Conservation (phyloP, 441 rosid species). For the Erysimum cheiri region DNA sequence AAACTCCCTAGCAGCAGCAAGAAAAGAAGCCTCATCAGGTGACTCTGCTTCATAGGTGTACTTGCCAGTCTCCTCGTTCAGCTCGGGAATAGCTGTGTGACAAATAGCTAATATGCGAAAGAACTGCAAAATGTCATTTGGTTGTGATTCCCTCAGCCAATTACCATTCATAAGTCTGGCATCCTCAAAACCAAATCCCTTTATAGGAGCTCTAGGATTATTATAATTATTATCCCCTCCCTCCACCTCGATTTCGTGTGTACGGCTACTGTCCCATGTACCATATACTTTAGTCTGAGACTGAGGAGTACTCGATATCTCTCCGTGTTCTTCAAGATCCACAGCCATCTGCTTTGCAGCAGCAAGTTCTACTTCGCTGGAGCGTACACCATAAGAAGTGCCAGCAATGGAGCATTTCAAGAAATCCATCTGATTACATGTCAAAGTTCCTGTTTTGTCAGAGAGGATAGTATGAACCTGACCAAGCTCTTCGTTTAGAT, state of each 20-base stretch:
- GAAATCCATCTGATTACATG: slow-evolving; percentile 99
- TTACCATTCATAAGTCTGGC: slow-evolving; percentile 74
- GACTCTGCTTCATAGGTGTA: slow-evolving; percentile 93
- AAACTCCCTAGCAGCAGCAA: slow-evolving; percentile 94
- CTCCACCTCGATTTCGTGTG: slow-evolving; percentile 78
- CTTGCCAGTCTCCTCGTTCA: slow-evolving; percentile 74
- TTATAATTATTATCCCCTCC: slow-evolving; percentile 57
- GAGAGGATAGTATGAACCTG: slow-evolving; percentile 95
- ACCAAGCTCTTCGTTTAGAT: slow-evolving; percentile 93
- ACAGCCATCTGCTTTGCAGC: slow-evolving; percentile 88
- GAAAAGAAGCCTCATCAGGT: slow-evolving; percentile 94
- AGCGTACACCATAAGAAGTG: slow-evolving; percentile 69
- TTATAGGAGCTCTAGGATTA: slow-evolving; percentile 57
- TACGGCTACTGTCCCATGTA: slow-evolving; percentile 54
- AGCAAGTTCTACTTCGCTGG: slow-evolving; percentile 93
- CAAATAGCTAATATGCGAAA: slow-evolving; percentile 86
- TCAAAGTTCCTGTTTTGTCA: slow-evolving; percentile 96
- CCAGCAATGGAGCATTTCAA: slow-evolving; percentile 95
- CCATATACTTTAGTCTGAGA: slow-evolving; percentile 40
- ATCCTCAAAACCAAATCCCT: slow-evolving; percentile 95
- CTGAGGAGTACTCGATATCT: slow-evolving; percentile 46
- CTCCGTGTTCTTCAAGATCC: slow-evolving; percentile 68
- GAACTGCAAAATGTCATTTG: slow-evolving; percentile 61
- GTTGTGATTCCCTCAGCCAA: slow-evolving; percentile 78
- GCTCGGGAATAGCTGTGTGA: slow-evolving; percentile 95